Conservation (phyloP, 257 asterid genomes). For the Apocynum venetum region DNA sequence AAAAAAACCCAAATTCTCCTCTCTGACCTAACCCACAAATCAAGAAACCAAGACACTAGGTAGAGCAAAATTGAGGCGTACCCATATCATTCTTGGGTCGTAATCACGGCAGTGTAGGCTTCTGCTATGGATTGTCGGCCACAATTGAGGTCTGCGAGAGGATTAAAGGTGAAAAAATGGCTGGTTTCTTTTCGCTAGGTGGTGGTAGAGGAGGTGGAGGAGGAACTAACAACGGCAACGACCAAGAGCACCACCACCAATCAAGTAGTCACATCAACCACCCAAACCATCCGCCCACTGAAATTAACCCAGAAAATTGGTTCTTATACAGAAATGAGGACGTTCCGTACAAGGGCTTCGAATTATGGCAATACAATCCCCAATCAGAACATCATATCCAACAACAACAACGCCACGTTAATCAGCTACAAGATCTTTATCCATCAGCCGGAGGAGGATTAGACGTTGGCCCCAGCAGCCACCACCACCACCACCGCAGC, state of each 20-base stretch:
- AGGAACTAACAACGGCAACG: conserved; percentile 23
- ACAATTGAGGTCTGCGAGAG: conserved; percentile 30
- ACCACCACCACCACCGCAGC: not conserved
- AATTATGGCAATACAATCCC: conserved; percentile 52
- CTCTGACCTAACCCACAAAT: conserved; percentile 28
- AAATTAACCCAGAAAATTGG: conserved; percentile 67
- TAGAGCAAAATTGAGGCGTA: conserved; percentile 21
- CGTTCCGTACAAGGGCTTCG: conserved; percentile 69
- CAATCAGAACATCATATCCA: conserved; percentile 18
- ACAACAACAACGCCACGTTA: conserved; percentile 25
- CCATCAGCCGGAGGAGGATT: conserved; percentile 49
- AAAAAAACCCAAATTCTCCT: conserved; percentile 13
- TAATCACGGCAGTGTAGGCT: conserved; percentile 39
- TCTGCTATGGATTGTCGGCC: conserved; percentile 50
- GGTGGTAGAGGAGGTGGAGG: conserved; percentile 30
- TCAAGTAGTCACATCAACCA: conserved; percentile 2
- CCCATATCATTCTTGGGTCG: conserved; percentile 33
- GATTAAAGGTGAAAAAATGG: conserved; percentile 41
- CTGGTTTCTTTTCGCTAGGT: conserved; percentile 85
- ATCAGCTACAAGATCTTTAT: conserved; percentile 63
- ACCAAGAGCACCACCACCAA: conserved; percentile 23
- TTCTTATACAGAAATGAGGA: conserved; percentile 55
- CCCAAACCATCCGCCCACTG: conserved; percentile 18
- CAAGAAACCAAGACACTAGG: conserved; percentile 24
- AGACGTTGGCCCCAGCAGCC: conserved; percentile 41